Conservation (phyloP, 805 yeast species). For the Saturnispora diversa region DNA sequence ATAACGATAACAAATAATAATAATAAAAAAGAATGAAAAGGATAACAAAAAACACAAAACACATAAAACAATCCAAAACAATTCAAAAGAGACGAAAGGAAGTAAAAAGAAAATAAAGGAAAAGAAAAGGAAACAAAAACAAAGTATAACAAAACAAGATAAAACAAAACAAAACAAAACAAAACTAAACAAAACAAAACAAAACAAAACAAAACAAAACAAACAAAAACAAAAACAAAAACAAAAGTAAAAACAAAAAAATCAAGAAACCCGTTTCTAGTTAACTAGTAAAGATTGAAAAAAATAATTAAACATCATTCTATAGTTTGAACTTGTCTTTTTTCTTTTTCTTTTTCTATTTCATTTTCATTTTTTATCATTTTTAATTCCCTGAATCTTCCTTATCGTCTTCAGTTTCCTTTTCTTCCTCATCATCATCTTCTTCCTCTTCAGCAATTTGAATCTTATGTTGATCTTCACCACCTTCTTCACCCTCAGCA, state of each 20-base stretch:
- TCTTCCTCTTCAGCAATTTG: constrained; percentile 18
- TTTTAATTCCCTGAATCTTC: constrained; percentile 11
- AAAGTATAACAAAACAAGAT: too few relatives aligned
- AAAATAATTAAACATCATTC: too few relatives aligned
- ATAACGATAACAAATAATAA: too few relatives aligned
- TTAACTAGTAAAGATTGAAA: constrained; percentile 8
- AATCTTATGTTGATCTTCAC: constrained; percentile 18
- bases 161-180: background rate
- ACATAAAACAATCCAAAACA: too few relatives aligned
- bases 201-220: background rate
- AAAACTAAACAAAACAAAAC: background rate
- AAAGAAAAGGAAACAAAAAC: too few relatives aligned
- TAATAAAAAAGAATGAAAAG: too few relatives aligned
- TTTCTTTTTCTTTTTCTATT: background rate
- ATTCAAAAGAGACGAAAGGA: too few relatives aligned
- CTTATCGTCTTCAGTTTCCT: constrained; percentile 11
- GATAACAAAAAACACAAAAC: too few relatives aligned
- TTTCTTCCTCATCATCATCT: constrained; percentile 17
- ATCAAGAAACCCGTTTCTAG: background rate
- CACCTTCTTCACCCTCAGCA: constrained; percentile 22
- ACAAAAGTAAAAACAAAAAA: background rate
- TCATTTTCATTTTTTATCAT: background rate
- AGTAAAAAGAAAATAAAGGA: too few relatives aligned
- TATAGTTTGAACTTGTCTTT: background rate
- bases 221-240: constrained; percentile 1